These are phyloP conservation scores for Talaromyces proteolyticus DNA, from an alignment of 495 filamentous ascomycete genomes.

Conservation along the genomic window DNA sequence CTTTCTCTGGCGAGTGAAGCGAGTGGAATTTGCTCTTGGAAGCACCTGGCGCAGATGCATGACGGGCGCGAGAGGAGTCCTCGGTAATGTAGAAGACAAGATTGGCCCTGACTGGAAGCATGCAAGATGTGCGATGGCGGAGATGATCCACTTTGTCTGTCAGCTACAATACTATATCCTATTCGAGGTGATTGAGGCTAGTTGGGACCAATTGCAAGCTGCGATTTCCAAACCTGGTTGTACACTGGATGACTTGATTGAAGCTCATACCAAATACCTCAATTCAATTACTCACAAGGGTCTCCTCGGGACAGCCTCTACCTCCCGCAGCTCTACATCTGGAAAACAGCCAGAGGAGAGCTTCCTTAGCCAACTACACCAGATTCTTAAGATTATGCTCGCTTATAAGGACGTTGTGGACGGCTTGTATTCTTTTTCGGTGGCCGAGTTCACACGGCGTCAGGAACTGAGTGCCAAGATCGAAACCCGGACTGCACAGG, in stretches of 20 bases:
- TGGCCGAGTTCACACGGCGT: slow-evolving; percentile 85
- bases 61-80: slow-evolving; percentile 87
- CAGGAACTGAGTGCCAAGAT: slow-evolving; percentile 78
- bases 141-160: slow-evolving; percentile 97
- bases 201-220: slow-evolving; percentile 81
- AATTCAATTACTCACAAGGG: slow-evolving; percentile 95
- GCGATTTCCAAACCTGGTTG: slow-evolving; percentile 74
- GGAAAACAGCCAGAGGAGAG: slow-evolving; percentile 61
- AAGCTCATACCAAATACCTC: slow-evolving; percentile 85
- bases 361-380: slow-evolving; percentile 86
- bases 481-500: slow-evolving; percentile 55
- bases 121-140: slow-evolving; percentile 79
- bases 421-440: slow-evolving; percentile 87
- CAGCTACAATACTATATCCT: slow-evolving; percentile 99
- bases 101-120: slow-evolving; percentile 83
- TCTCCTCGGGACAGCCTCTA: slow-evolving; percentile 65
- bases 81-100: slow-evolving; percentile 71
- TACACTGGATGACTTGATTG: slow-evolving; percentile 92
- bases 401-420: slow-evolving; percentile 90
- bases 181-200: slow-evolving; percentile 94
- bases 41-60: slow-evolving; percentile 94
- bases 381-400: slow-evolving; percentile 92
- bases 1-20: slow-evolving; percentile 97
- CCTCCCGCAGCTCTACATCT: slow-evolving; percentile 27
- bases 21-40: slow-evolving; percentile 88